Evolutionary conservation across 306 rosid genomes (phyloP), one percentile per base, ranked within the genome.

Genomic region (Canavalia gladiata): DNA sequence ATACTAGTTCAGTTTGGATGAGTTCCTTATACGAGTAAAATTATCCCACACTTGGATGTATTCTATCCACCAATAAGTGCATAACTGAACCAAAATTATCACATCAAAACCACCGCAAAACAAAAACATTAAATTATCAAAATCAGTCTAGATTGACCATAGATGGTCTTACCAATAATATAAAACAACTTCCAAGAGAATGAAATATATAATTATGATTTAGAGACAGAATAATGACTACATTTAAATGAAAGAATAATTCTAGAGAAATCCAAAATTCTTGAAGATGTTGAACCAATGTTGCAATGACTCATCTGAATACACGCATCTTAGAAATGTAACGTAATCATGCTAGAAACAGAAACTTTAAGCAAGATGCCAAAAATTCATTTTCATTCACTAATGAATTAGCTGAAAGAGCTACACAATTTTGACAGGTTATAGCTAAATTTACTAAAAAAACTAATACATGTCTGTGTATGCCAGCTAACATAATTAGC

Each of bases 331-430:
- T 47, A 3, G 11, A 9, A 47, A 47, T 47, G 11, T 7, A 8
- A 47, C 12, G 8, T 4, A 10, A 6, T 13, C 56, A 49, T 4
- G 28, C 25, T 10, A 2, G 28, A 47, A 28, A 45, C 18, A 52
- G 7, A 51, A n/a, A 51, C 59, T 18, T 31, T 10, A 13, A 13
- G 62, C 60, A 49, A 31, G 46, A 12, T 43, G 39, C 73, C 39
- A 25, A 45, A 6, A 50, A 71, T 11, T 71, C 57, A 67, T 31
- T 78, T 77, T 67, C 75, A 51, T 77, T 47, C 45, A 51, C 66
- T 8, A 63, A 41, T 18, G 73, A 10, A 52, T 28, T 78, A 12
- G 35, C 58, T 56, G 0, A 10, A 43, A 47, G 51, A 10, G 69
- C 29, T 31, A 2, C 72, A 58, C 77, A 56, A 42, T 49, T 52